Percentiles rank a stretch among this genome's conserved stretches.
These are phyloP conservation scores for Thraustochytrium striatum DNA, from an alignment of 352 stramenopile species.

Conservation along the genomic window DNA sequence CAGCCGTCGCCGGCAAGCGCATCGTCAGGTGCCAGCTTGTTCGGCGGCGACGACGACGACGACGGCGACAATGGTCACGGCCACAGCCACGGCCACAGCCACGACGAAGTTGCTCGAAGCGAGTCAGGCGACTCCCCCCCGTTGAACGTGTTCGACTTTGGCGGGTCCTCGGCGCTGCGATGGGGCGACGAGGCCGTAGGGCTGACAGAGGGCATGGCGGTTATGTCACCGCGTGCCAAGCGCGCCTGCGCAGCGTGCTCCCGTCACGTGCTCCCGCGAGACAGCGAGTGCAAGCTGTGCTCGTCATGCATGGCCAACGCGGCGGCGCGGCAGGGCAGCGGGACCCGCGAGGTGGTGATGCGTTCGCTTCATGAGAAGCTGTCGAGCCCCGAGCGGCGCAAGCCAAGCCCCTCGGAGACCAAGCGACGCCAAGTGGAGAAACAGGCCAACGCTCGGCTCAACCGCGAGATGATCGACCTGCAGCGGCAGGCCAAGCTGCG, in stretches of 20 bases:
- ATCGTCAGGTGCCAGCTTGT: not conserved
- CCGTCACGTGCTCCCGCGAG: not conserved
- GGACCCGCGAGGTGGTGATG: conserved; percentile 17
- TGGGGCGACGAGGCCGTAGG: conserved; percentile 41
- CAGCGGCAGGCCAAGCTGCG: conserved; percentile 46
- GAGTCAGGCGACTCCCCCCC: too few species aligned
- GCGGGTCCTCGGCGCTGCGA: too few species aligned
- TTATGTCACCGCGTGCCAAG: conserved; percentile 13
- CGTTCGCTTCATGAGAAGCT: conserved; percentile 51
- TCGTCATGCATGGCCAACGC: conserved; percentile 13
- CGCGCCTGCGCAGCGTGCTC: conserved; percentile 11
- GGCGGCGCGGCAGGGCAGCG: not conserved
- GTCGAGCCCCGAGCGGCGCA: conserved; percentile 49
- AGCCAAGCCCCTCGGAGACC: conserved; percentile 50
- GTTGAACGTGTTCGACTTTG: too few species aligned
- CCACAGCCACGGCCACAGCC: too few species aligned
- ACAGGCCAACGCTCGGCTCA: conserved; percentile 37
- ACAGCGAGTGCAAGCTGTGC: not conserved
- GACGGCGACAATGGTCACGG: not conserved
- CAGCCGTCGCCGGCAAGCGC: not conserved
- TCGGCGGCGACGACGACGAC: not conserved
- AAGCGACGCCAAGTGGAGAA: conserved; percentile 45
- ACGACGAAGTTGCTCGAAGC: too few species aligned
- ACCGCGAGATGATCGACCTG: conserved; percentile 51
- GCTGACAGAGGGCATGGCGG: conserved; percentile 16